Conservation (phyloP, 129 eudicot genomes). For the Apium graveolens region DNA sequence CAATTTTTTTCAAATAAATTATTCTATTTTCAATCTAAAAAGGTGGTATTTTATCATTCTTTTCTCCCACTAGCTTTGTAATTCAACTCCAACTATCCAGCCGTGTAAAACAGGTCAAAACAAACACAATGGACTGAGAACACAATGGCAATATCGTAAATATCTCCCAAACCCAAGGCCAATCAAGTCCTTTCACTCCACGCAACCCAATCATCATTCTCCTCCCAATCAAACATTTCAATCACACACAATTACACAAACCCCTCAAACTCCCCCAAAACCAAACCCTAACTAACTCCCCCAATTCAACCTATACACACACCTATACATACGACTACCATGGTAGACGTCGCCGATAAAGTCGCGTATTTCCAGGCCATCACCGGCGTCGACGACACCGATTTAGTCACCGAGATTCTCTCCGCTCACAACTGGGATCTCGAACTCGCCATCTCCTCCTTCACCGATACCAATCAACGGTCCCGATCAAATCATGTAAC, state of each 20-base stretch:
- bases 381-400: conserved; percentile 77
- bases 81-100: too few relatives aligned
- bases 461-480: conserved; percentile 24
- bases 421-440: conserved; percentile 91
- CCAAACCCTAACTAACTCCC: not conserved
- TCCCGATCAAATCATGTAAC: not conserved
- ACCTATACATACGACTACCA: conserved; percentile 3
- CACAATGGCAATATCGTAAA: not conserved
- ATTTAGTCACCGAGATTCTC: conserved; percentile 85
- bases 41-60: too few relatives aligned
- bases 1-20: too few relatives aligned
- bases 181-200: not conserved
- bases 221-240: not conserved
- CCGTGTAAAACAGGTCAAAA: not conserved
- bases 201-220: not conserved
- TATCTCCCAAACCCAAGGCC: not conserved
- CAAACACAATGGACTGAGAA: not conserved
- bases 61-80: too few relatives aligned
- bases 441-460: conserved; percentile 62
- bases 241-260: too few relatives aligned
- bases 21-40: too few relatives aligned
- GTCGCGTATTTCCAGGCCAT: conserved; percentile 83
- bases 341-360: conserved; percentile 65
- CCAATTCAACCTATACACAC: not conserved
- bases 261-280: not conserved